Evolutionary conservation across 352 stramenopile genomes (phyloP).

Genomic region (Globisporangium splendens): DNA sequence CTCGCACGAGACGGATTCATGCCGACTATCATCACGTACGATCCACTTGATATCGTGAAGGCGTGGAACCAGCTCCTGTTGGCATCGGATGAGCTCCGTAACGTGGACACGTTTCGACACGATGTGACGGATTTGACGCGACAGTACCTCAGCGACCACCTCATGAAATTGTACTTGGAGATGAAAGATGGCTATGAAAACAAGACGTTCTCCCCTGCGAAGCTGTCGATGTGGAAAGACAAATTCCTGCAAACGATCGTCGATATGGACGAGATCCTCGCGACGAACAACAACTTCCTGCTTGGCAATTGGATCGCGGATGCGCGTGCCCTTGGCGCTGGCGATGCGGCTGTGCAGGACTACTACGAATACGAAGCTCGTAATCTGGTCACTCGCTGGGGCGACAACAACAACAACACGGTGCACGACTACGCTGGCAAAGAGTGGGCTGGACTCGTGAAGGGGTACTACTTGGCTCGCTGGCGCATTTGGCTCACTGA

Average conservation of each 20-base stretch:
- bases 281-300: conserved; percentile 64
- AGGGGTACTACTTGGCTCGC: conserved; percentile 61
- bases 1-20: conserved; percentile 68
- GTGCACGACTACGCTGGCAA: conserved; percentile 79
- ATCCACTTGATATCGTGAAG: conserved; percentile 49
- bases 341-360: conserved; percentile 25
- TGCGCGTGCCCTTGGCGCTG: conserved; percentile 37
- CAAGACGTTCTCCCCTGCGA: conserved; percentile 23
- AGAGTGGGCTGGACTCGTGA: conserved; percentile 68
- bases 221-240: conserved; percentile 37
- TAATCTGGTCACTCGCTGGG: conserved; percentile 80
- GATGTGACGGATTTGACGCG: conserved; percentile 81
- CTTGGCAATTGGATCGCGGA: conserved; percentile 70
- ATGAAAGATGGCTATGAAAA: conserved; percentile 47
- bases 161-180: conserved; percentile 56
- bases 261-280: conserved; percentile 59
- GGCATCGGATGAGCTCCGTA: conserved; percentile 32
- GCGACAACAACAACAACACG: conserved; percentile 68
- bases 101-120: conserved; percentile 59
- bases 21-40: conserved; percentile 70
- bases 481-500: conserved; percentile 74
- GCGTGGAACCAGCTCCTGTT: conserved; percentile 59
- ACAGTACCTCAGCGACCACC: conserved; percentile 63
- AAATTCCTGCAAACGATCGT: conserved; percentile 47
- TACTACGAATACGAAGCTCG: conserved; percentile 84